These are phyloP conservation scores for Drechslera avenae DNA, from an alignment of 2,329 filamentous ascomycete species.

Conservation along the genomic window DNA sequence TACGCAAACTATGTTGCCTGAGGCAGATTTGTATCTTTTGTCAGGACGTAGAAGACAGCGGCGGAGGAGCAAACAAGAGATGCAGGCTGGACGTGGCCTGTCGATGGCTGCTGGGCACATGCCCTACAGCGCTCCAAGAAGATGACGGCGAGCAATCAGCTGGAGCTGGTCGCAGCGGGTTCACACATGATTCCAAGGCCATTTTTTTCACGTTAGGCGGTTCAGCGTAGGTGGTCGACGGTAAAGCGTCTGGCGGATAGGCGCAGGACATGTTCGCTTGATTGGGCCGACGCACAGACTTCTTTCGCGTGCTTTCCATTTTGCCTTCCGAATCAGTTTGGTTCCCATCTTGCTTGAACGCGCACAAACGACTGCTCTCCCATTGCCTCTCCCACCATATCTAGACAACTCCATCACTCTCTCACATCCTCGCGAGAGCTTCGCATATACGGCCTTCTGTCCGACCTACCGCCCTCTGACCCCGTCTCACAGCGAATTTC, in stretches of 20 bases:
- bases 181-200: background rate
- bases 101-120: too few relatives aligned
- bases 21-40: too few relatives aligned
- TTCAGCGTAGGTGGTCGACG: background rate
- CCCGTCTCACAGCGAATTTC: conserved; percentile 1
- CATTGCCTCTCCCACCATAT: conserved; percentile 2
- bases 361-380: conserved; percentile 14
- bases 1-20: too few relatives aligned
- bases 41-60: too few relatives aligned
- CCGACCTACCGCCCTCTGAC: conserved; percentile 12
- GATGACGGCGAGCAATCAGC: too few relatives aligned
- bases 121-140: too few relatives aligned
- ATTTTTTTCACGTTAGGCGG: too few relatives aligned
- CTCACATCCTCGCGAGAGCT: conserved; percentile 16
- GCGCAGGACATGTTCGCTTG: conserved; percentile 16
- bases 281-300: conserved; percentile 19
- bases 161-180: background rate
- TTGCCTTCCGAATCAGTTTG: conserved; percentile 17
- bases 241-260: background rate
- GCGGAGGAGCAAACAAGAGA: too few relatives aligned
- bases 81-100: too few relatives aligned
- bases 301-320: conserved; percentile 19
- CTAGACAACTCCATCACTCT: conserved; percentile 16
- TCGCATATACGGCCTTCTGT: conserved; percentile 24
- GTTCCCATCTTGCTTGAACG: conserved; percentile 19